A percentile compares a stretch with the other conserved stretches of the same genome.
phyloP scores from a whole-genome alignment of 1,284 basidiomycete genomes.

The Leccinum pallidistipes region DNA sequence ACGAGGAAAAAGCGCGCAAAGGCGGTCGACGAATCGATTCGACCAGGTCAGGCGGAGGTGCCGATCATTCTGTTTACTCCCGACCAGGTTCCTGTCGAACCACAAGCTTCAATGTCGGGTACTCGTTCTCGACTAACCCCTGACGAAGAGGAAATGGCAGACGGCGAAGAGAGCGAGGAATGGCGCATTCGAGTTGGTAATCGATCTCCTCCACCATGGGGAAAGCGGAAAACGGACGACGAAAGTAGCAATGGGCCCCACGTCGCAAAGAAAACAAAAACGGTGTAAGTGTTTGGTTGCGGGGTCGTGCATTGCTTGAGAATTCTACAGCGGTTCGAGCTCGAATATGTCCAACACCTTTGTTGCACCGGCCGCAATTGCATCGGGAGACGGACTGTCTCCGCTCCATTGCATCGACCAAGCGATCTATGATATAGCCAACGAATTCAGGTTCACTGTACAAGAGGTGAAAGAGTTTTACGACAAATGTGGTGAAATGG shows the following conservation, averaged over 20 bases:
- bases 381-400: slow-evolving; percentile 7
- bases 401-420: slow-evolving; percentile 62
- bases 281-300: slow-evolving; percentile 27
- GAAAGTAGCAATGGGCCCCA: slow-evolving; percentile 26
- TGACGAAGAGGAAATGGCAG: slow-evolving; percentile 58
- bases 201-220: slow-evolving; percentile 66
- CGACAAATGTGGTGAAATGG: slow-evolving; percentile 66
- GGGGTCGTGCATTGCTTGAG: not conserved
- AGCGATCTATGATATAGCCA: slow-evolving; percentile 60
- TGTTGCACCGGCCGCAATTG: slow-evolving; percentile 5
- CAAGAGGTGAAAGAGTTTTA: slow-evolving; percentile 76
- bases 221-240: slow-evolving; percentile 50
- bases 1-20: slow-evolving; percentile 49
- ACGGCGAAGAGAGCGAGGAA: slow-evolving; percentile 55
- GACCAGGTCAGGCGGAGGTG: slow-evolving; percentile 18
- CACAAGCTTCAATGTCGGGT: slow-evolving; percentile 17
- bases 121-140: slow-evolving; percentile 35
- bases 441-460: slow-evolving; percentile 62
- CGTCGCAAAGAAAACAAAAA: slow-evolving; percentile 28
- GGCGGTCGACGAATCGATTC: slow-evolving; percentile 28
- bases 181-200: slow-evolving; percentile 66
- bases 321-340: slow-evolving; percentile 4
- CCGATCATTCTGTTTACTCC: slow-evolving; percentile 31
- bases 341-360: slow-evolving; percentile 2
- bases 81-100: slow-evolving; percentile 19